These are phyloP conservation scores for Picochlorum costavermella DNA, from an alignment of 139 green algal genomes.

Conservation along the genomic window DNA sequence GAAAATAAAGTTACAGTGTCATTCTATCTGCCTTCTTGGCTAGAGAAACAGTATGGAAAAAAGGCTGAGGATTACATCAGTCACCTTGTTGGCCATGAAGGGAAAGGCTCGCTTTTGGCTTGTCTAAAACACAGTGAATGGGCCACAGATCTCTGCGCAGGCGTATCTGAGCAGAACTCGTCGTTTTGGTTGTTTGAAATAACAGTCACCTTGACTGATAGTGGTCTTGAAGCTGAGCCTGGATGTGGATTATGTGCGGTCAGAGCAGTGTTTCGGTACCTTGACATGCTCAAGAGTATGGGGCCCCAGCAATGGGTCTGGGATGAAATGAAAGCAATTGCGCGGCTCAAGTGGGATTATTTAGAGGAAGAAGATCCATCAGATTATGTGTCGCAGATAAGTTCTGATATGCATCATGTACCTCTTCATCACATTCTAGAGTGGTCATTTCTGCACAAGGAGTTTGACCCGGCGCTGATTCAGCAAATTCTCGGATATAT, in stretches of 20 bases:
- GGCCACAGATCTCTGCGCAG: conserved; percentile 74
- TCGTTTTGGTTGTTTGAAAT: conserved; percentile 69
- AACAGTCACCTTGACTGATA: conserved; percentile 67
- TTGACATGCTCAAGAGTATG: conserved; percentile 59
- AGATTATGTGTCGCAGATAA: conserved; percentile 59
- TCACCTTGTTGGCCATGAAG: conserved; percentile 92
- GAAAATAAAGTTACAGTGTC: conserved; percentile 61
- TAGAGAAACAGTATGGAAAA: conserved; percentile 37
- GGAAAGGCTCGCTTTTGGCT: conserved; percentile 67
- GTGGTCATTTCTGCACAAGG: conserved; percentile 44
- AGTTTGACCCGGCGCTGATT: conserved; percentile 60
- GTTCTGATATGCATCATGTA: conserved; percentile 39
- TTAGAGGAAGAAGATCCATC: conserved; percentile 77
- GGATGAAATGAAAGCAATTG: conserved; percentile 67
- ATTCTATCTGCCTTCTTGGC: conserved; percentile 70
- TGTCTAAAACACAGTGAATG: conserved; percentile 71
- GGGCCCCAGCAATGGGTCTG: conserved; percentile 78
- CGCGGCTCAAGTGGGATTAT: conserved; percentile 54
- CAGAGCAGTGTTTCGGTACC: conserved; percentile 73
- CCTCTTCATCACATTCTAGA: conserved; percentile 51
- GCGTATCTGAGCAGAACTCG: conserved; percentile 64
- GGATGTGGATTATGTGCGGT: conserved; percentile 59
- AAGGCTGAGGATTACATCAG: conserved; percentile 88
- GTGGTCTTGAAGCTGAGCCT: conserved; percentile 57
- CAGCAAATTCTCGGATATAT: conserved; percentile 36